Base-by-base conservation (phyloP, 371 early-diverging fungal species). In the Capniomyces stellatus region DNA sequence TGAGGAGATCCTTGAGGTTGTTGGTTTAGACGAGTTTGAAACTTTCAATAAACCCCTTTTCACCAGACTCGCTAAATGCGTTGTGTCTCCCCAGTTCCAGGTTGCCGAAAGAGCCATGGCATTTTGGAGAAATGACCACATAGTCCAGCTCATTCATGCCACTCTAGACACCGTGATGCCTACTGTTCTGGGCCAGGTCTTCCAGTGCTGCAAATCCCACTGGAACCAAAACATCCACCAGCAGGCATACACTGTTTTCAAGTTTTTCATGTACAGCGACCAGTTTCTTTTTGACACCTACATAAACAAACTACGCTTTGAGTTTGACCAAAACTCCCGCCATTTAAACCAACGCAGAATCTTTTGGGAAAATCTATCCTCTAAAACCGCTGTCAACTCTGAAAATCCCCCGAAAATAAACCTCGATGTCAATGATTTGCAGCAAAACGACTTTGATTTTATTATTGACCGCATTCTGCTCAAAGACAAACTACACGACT, bases 191-290 rank as follows among this genome's bases (percentile, higher is more conserved):
- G 75, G 87, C 21, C 76, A 89, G 1, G 74, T 96, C 29, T 92
- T 88, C 63, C 79, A 79, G 24, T 83, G 88, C 67, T 89, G 93
- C 46, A 87, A 90, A 59, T 71, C 83, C 10, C 95, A 94, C 62
- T 96, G 97, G 97, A 94, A 94, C 72, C 75, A 87, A 82, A 90
- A 74, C 55, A 91, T 94, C 54, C 92, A 94, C 66, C 88, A 89
- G 8, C 78, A 89, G 4, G 91, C 93, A 13, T 90, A 88, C 65
- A 87, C 89, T 58, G 87, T 93, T 1, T 72, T 94, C 50, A 88
- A 91, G 54, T 74, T 89, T 46, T 85, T 94, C 56, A 89, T 89
- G 82, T 86, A 88, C 43, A 78, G 89, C 29, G 82, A 85, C 64
- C 88, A 91, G 27, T 78, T 78, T 54, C 67, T 94, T 30, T 96